These are phyloP conservation scores for Rhododendron griersonianum DNA, from an alignment of 148 eudicot genomes.

Conservation along the genomic window DNA sequence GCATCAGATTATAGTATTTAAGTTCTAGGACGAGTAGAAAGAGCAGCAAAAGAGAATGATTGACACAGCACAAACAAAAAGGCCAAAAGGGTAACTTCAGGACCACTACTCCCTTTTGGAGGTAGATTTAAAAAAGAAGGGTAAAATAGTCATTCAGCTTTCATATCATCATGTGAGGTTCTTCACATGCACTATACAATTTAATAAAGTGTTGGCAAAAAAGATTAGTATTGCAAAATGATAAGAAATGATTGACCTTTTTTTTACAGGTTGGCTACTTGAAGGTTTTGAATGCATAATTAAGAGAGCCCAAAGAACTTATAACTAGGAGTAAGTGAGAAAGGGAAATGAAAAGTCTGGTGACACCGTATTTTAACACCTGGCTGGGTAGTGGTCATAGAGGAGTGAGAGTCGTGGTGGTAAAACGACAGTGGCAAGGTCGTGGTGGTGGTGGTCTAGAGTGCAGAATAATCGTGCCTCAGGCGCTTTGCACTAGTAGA, in stretches of 20 bases:
- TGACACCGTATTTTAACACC: no score
- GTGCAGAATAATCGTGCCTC: no score
- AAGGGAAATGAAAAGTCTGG: no score
- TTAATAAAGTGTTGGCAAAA: not conserved
- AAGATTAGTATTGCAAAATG: not conserved
- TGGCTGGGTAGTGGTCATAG: no score
- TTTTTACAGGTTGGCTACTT: constrained; percentile 28
- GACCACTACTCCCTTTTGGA: constrained; percentile 39
- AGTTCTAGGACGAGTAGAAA: not conserved
- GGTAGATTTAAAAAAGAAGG: constrained; percentile 9
- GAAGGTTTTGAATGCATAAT: not conserved
- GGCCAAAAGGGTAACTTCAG: constrained; percentile 19
- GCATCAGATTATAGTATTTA: no score
- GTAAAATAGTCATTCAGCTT: constrained; percentile 7
- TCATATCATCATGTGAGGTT: constrained; percentile 22
- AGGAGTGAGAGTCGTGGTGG: no score
- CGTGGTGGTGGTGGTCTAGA: no score
- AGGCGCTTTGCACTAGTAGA: no score
- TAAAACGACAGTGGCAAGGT: no score
- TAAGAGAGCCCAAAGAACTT: no score
- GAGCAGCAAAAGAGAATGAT: constrained; percentile 12
- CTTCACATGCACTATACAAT: not conserved
- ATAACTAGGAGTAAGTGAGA: no score
- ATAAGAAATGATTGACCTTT: constrained; percentile 12
- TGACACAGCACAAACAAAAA: constrained; percentile 15